phyloP scores from a whole-genome alignment of 352 stramenopile genomes.

The Blastocystis hominis region DNA sequence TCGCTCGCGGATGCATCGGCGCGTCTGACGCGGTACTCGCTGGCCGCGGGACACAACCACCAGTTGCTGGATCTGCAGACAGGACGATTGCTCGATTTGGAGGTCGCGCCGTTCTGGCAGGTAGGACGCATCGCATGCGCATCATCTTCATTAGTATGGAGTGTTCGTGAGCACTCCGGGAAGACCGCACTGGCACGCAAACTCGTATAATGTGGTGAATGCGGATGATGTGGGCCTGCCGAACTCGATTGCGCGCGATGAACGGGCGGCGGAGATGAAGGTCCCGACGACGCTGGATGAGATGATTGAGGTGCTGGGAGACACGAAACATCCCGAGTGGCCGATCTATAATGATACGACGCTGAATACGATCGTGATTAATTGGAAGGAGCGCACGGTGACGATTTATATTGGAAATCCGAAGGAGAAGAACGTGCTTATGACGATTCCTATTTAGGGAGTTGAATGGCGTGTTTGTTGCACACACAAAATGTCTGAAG shows the following conservation, averaged over 20 bases:
- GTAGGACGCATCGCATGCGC: neutral
- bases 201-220: slow-evolving; percentile 56
- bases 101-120: slow-evolving; percentile 38
- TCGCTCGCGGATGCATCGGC: slow-evolving; percentile 2
- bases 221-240: slow-evolving; percentile 37
- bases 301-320: slow-evolving; percentile 55
- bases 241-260: slow-evolving; percentile 35
- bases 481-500: neutral
- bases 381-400: slow-evolving; percentile 46
- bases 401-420: slow-evolving; percentile 53
- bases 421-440: slow-evolving; percentile 39
- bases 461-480: neutral
- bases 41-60: slow-evolving; percentile 51
- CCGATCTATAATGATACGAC: slow-evolving; percentile 56
- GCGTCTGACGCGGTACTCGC: slow-evolving; percentile 49
- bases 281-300: slow-evolving; percentile 40
- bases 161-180: slow-evolving; percentile 38
- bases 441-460: slow-evolving; percentile 12
- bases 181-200: slow-evolving; percentile 45
- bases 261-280: slow-evolving; percentile 47
- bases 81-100: slow-evolving; percentile 14
- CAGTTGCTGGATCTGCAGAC: slow-evolving; percentile 46
- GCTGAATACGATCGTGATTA: slow-evolving; percentile 47
- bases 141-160: slow-evolving; percentile 10
- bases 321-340: slow-evolving; percentile 46